Evolutionary conservation across 2,329 filamentous ascomycete species (phyloP).

Genomic region (Ophiostoma sp.): DNA sequence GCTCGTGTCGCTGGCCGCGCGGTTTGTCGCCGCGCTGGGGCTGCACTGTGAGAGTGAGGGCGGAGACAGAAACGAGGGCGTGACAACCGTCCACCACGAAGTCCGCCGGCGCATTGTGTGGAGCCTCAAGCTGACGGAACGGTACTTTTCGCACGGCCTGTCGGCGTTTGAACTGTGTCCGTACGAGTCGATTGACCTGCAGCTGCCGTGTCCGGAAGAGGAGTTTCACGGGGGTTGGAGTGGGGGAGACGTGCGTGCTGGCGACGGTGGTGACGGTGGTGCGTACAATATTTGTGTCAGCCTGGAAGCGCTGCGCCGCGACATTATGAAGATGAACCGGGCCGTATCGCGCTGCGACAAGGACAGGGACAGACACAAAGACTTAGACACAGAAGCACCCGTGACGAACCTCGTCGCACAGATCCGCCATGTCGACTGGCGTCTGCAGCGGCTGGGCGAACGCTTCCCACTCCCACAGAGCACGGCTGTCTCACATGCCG

Average conservation of each 20-base stretch:
- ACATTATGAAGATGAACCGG: slow-evolving; percentile 1
- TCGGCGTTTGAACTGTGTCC: neutral
- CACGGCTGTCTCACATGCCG: neutral
- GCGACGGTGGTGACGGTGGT: neutral
- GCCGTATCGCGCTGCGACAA: neutral
- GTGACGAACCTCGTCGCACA: neutral
- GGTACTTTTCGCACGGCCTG: neutral
- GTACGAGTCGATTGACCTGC: neutral
- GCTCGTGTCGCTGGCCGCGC: neutral
- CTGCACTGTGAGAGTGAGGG: neutral
- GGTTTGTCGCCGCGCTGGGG: neutral
- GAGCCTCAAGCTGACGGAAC: neutral
- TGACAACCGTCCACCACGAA: neutral
- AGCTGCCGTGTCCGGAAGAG: neutral
- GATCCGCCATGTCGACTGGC: neutral
- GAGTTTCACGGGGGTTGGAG: neutral
- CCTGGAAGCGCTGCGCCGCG: neutral
- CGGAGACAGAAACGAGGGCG: no score
- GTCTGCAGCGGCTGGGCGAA: neutral
- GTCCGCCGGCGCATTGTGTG: neutral
- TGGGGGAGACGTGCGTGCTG: no score
- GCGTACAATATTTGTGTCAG: neutral
- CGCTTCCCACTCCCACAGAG: neutral
- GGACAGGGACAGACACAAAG: neutral
- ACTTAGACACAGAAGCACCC: no score